Evolutionary conservation across 2,329 filamentous ascomycete genomes (phyloP).

Genomic region (Fusarium brachygibbosum): DNA sequence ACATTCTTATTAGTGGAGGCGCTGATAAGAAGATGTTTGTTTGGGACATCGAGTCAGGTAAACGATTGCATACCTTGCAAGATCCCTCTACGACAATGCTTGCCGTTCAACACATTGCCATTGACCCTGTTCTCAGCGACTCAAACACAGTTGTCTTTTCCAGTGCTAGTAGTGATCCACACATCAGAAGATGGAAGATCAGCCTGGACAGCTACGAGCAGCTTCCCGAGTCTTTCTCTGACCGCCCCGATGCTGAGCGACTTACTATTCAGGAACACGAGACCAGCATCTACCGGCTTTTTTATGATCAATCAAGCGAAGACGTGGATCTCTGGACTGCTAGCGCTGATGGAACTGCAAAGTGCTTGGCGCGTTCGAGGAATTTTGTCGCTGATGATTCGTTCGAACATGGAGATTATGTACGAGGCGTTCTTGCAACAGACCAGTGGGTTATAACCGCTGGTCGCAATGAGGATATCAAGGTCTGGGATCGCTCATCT

Average conservation of each 20-base stretch:
- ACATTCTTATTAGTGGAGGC: slow-evolving; percentile 79
- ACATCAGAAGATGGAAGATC: slow-evolving; percentile 83
- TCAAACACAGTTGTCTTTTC: slow-evolving; percentile 70
- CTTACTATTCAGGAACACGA: slow-evolving; percentile 82
- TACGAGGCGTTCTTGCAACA: slow-evolving; percentile 82
- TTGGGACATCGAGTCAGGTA: slow-evolving; percentile 80
- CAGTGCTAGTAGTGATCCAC: slow-evolving; percentile 83
- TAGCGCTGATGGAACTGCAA: slow-evolving; percentile 89
- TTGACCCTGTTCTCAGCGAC: slow-evolving; percentile 76
- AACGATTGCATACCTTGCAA: slow-evolving; percentile 80
- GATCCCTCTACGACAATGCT: slow-evolving; percentile 79
- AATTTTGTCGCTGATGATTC: slow-evolving; percentile 79
- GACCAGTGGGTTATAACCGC: slow-evolving; percentile 87
- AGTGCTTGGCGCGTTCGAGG: slow-evolving; percentile 78
- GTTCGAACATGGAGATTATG: slow-evolving; percentile 88
- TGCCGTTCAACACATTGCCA: slow-evolving; percentile 81
- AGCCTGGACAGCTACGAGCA: slow-evolving; percentile 66
- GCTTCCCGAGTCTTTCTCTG: slow-evolving; percentile 62
- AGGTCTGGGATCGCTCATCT: slow-evolving; percentile 84
- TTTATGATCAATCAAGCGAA: slow-evolving; percentile 74
- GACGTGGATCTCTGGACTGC: slow-evolving; percentile 89
- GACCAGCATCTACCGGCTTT: slow-evolving; percentile 87
- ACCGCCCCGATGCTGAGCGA: slow-evolving; percentile 57
- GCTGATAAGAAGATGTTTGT: slow-evolving; percentile 86
- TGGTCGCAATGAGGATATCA: slow-evolving; percentile 90